These are phyloP conservation scores for Fomitopsis palustris DNA, from an alignment of 1,284 basidiomycete genomes.

Conservation along the genomic window DNA sequence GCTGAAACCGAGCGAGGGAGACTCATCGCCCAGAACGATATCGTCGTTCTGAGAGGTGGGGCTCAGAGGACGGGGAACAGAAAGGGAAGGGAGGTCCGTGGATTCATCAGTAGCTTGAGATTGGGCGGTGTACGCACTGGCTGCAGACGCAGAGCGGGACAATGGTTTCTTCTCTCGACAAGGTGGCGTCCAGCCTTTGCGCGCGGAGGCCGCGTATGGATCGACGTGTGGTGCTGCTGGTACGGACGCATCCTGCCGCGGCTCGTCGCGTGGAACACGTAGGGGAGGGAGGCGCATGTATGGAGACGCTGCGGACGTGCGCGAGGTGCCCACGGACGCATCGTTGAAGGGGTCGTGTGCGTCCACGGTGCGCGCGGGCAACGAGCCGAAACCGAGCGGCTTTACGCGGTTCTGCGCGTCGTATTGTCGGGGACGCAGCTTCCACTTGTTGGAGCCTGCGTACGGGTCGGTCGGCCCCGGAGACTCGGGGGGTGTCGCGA, in stretches of 20 bases:
- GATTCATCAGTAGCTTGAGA: neutral
- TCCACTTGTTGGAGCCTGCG: slow-evolving; percentile 26
- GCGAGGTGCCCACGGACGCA: neutral
- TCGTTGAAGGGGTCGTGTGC: neutral
- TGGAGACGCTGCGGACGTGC: neutral
- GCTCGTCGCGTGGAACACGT: neutral
- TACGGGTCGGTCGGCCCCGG: slow-evolving; percentile 24
- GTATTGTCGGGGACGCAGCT: slow-evolving; percentile 20
- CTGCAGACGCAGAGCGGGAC: slow-evolving; percentile 7
- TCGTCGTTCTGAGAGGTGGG: neutral
- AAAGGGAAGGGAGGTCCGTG: neutral
- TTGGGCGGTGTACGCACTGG: slow-evolving; percentile 2
- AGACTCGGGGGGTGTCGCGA: slow-evolving; percentile 19
- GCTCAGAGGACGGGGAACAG: neutral
- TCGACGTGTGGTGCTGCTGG: slow-evolving; percentile 5
- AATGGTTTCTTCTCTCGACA: slow-evolving; percentile 16
- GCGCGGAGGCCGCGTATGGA: slow-evolving; percentile 19
- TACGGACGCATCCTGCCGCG: neutral
- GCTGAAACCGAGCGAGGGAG: neutral
- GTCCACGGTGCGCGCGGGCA: neutral
- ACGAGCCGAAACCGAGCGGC: neutral
- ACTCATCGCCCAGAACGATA: neutral
- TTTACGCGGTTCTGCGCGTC: slow-evolving; percentile 12
- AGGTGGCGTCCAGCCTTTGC: slow-evolving; percentile 17
- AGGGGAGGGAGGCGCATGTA: too few species aligned